Base-by-base conservation (phyloP, 768 basidiomycete species). In the Russula compacta region DNA sequence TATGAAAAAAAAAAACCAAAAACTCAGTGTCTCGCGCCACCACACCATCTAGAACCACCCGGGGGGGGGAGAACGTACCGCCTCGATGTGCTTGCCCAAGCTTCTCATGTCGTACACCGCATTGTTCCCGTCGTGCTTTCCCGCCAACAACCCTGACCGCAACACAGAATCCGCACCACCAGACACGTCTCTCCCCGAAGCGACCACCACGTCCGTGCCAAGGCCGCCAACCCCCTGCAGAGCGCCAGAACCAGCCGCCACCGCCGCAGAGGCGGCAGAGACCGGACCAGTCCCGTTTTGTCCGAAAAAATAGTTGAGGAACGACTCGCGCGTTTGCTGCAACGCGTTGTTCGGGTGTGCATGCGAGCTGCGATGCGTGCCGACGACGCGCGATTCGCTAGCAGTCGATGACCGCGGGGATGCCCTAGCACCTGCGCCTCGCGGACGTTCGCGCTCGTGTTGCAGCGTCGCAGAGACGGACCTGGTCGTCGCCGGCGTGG, bases 51-150 rank as follows among this genome's bases (percentile, higher is more conserved):
- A 46, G 21, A 10, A n/a, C 15, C 6, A 5, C 10, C n/a, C 6
- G 12, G 11, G 9, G 7, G 19, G 36, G 8, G 61, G 4, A 15
- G 14, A 32, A 83, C 91, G 80, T 69, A 98, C 95, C 64, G 95
- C 91, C 73, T 99, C 97, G 61, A 99, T 90, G 69, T 99, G 97
- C 74, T 89, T 94, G 46, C 95, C 93, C 55, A 98, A 78, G 70
- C 93, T 97, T 80, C 93, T 98, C 97, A 99, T 99, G 72, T 98
- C 97, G 72, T 85, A 98, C 50, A 90, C 94, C 58, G 94, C 89
- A 67, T 80, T 88, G 71, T 78, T 88, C 51, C 81, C 87, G 67
- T 94, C 90, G 53, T 81, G 75, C 74, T 83, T 86, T 14, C 83
- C 81, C 19, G 82, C 82, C 81, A 89, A 79, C 32, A 89, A 70